Percentiles rank a stretch among this genome's conserved stretches.
These are phyloP conservation scores for Actinomucor elegans DNA, from an alignment of 371 early-diverging fungal genomes.

Conservation along the genomic window DNA sequence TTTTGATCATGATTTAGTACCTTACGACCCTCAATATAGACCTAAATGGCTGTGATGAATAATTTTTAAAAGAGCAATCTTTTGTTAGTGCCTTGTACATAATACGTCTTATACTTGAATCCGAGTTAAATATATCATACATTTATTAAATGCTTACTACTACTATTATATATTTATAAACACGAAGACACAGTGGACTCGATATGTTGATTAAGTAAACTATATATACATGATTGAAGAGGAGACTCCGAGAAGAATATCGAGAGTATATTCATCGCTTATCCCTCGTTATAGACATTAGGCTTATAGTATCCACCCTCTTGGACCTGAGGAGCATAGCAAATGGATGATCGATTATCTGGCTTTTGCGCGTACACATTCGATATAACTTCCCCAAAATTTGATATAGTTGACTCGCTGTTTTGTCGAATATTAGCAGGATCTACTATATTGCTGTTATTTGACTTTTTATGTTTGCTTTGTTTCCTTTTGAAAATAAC, in stretches of 20 bases:
- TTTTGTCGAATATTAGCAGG: background rate
- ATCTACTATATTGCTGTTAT: slow-evolving; percentile 2
- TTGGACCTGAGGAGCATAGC: slow-evolving; percentile 18
- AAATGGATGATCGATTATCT: slow-evolving; percentile 24
- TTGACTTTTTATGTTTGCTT: slow-evolving; percentile 2
- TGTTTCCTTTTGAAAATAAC: slow-evolving; percentile 19
- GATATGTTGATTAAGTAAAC: too few relatives aligned
- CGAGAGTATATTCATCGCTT: background rate
- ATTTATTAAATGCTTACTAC: too few relatives aligned
- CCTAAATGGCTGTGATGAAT: slow-evolving; percentile 63
- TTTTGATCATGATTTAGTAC: slow-evolving; percentile 58
- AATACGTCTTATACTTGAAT: too few relatives aligned
- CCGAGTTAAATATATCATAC: too few relatives aligned
- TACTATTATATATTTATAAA: too few relatives aligned
- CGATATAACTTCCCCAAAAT: background rate
- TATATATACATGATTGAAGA: too few relatives aligned
- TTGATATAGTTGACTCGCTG: slow-evolving; percentile 8
- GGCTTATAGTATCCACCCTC: slow-evolving; percentile 22
- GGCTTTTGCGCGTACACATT: slow-evolving; percentile 15
- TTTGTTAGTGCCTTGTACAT: background rate
- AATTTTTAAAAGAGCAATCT: background rate
- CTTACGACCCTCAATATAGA: slow-evolving; percentile 49
- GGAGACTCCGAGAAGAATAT: too few relatives aligned
- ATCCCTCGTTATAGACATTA: slow-evolving; percentile 11
- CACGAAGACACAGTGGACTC: too few relatives aligned